Percentiles rank a stretch among this genome's conserved stretches.
These are phyloP conservation scores for Cladorrhinum sp. DNA, from an alignment of 2,329 filamentous ascomycete species.

Conservation along the genomic window DNA sequence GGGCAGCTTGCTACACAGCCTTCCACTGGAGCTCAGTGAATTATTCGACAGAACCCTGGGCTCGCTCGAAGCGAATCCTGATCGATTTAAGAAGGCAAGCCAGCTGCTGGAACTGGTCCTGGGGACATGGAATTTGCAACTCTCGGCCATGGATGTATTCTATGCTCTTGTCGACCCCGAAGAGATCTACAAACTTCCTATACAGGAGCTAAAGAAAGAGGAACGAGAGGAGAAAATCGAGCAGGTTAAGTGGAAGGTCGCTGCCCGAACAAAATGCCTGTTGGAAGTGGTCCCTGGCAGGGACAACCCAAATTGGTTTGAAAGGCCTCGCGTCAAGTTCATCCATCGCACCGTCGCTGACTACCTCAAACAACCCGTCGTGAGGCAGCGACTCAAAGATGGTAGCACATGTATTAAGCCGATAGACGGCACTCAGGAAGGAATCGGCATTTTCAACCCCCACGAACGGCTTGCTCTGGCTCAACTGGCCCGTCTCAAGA, in stretches of 20 bases:
- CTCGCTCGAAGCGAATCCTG: not conserved
- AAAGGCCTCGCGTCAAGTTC: not conserved
- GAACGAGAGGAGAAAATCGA: not conserved
- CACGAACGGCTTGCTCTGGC: not conserved
- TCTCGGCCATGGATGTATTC: not conserved
- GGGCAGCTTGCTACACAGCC: not conserved
- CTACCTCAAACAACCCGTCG: not conserved
- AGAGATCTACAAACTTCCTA: not conserved
- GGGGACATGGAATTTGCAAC: not conserved
- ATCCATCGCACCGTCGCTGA: not conserved
- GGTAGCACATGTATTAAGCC: not conserved
- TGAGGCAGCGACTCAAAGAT: not conserved
- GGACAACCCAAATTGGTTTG: not conserved
- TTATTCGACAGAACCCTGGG: not conserved
- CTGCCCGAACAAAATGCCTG: not conserved
- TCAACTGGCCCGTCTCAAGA: not conserved
- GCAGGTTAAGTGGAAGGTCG: not conserved
- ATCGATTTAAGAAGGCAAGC: not conserved
- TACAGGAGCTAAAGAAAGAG: not conserved
- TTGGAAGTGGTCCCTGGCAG: not conserved
- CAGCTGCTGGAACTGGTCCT: not conserved
- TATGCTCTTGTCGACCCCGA: not conserved
- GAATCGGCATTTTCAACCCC: not conserved
- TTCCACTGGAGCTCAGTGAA: not conserved
- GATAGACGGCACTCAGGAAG: no score